Base-by-base conservation (phyloP, 768 basidiomycete species). In the Suillus ampliporus region DNA sequence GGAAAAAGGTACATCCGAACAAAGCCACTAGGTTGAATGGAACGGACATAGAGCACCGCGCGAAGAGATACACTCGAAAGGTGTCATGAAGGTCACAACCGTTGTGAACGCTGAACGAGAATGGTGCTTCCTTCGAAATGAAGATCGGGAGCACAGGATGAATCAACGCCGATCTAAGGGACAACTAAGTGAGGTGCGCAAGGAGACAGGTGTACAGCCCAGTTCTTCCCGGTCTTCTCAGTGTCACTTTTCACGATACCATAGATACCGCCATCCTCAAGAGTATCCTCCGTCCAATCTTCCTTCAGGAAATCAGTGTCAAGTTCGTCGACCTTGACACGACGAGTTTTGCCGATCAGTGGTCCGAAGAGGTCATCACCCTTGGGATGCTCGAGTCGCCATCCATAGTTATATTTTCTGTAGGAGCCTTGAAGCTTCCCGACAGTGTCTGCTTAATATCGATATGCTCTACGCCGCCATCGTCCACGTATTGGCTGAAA, bases 381-480 rank as follows among this genome's bases (percentile, higher is more conserved):
- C 44, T 77, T 77, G 35, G 78, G 69, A 35, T 80, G 77, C 62
- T 81, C 79, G n/a, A n/a, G 34, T 71, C 75, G 84, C 86, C 86
- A 60, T 76, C 76, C 28, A 90, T 72, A 13, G 71, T 78, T 38
- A 88, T 77, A n/a, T 75, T 70, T 70, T 91, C 87, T 35, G 65
- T 74, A 31, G 84, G 85, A 23, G 84, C 84, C 44, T 80, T 75
- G 37, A 89, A 78, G 6, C 87, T 86, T 21, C 85, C 86, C 3
- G 84, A 83, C 41, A 87, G 74, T n/a, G 77, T 84, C 68, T 89
- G 87, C 31, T 86, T 83, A 60, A 89, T 81, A 54, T 86, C 83
- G 64, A 90, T 83, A 68, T 80, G 83, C 72, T 91, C 89, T n/a
- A 83, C 70, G 28, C 79, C 82, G 3, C n/a, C n/a, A n/a, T 82